These are phyloP conservation scores for Neurospora sp. DNA, from an alignment of 495 filamentous ascomycete genomes.

Conservation along the genomic window DNA sequence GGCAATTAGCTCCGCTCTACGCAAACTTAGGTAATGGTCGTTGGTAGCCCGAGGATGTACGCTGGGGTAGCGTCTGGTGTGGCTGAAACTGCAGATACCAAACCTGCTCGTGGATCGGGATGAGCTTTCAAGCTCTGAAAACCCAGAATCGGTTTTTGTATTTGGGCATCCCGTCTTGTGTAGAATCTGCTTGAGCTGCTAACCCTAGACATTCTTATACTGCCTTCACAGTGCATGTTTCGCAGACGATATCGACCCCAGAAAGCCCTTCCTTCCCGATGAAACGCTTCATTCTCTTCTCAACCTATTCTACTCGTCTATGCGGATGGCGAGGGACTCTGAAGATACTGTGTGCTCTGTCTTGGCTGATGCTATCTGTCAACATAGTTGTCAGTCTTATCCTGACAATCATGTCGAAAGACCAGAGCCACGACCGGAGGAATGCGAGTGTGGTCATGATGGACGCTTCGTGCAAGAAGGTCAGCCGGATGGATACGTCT, in stretches of 20 bases:
- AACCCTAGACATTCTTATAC: too few species aligned
- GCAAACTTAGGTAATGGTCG: too few species aligned
- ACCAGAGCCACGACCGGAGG: neutral
- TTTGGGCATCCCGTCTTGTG: neutral
- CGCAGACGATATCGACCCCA: neutral
- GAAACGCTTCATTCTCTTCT: neutral
- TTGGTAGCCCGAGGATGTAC: too few species aligned
- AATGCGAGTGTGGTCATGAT: neutral
- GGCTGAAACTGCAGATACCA: too few species aligned
- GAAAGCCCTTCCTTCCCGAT: neutral
- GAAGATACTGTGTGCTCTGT: neutral
- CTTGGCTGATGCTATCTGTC: neutral
- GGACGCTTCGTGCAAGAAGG: neutral
- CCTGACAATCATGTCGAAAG: neutral
- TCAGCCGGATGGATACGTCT: neutral
- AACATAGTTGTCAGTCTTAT: neutral
- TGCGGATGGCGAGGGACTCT: neutral
- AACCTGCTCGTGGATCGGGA: too few species aligned
- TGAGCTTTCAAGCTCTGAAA: too few species aligned
- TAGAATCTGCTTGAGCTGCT: neutral
- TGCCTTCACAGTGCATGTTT: neutral
- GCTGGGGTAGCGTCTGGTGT: too few species aligned
- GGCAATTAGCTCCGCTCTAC: too few species aligned
- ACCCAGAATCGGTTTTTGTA: neutral
- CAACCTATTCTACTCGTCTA: neutral